Evolutionary conservation across 768 basidiomycete genomes (phyloP), one percentile per base, ranked within the genome.

Genomic region (Fistulinella prunicolor): DNA sequence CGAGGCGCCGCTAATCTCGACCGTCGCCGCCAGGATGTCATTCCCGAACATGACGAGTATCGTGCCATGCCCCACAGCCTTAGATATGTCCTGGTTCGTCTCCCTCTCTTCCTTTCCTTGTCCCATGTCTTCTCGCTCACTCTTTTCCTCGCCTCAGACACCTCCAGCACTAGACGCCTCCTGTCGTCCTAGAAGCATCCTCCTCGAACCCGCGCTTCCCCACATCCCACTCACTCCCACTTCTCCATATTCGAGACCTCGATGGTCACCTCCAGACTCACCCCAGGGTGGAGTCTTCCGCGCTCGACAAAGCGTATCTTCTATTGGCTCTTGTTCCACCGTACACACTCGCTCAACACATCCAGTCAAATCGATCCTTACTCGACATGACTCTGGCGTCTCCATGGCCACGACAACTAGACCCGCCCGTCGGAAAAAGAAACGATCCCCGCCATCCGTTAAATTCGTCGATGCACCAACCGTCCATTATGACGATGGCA

Each of bases 401-500:
- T 79, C 78, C 6, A 76, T 69, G 54, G 53, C 58, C 43, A 64
- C 61, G 16, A 64, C 64, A 26, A 60, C 71, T 21, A 54, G 49
- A 34, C 55, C 54, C 21, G 41, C 50, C 12, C 53, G 61, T 28
- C 55, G 66, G 16, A 59, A 52, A 49, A 70, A 58, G 53, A 69
- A 40, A 23, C 68, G 65, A n/a, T 61, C 65, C 7, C 55, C 69
- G 10, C 59, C 68, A 44, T 84, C 81, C 28, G 86, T 88, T 42
- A 88, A 84, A 55, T 88, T 87, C 52, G 81, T 81, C 23, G 83
- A 85, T 48, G 70, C 73, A 44, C 84, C 85, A 14, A 83, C 76
- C 3, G 72, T 85, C 9, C 77, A 83, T 58, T 82, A 82, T 47
- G 51, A 54, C 7, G 32, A 60, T 29, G 49, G 36, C 21, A 16